These are phyloP conservation scores for Diplodia sapinea DNA, from an alignment of 2,329 filamentous ascomycete species.

Conservation along the genomic window DNA sequence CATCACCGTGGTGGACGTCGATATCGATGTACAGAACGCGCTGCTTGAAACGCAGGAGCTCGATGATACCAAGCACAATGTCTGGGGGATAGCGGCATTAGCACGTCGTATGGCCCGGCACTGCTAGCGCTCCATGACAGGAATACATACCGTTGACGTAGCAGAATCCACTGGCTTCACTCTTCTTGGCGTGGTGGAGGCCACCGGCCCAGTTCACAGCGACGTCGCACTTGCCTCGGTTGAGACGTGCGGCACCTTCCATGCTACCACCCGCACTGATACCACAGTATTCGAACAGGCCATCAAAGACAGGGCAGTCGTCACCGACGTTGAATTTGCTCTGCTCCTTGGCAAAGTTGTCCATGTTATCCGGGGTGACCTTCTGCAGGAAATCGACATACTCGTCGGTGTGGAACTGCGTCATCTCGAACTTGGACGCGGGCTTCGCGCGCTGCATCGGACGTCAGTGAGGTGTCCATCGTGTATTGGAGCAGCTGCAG, in stretches of 20 bases:
- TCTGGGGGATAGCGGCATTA: slow-evolving; percentile 50
- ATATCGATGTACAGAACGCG: slow-evolving; percentile 71
- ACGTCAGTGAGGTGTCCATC: slow-evolving; percentile 15
- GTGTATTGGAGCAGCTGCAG: slow-evolving; percentile 18
- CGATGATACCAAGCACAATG: slow-evolving; percentile 70
- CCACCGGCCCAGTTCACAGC: slow-evolving; percentile 61
- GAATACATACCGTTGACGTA: slow-evolving; percentile 52
- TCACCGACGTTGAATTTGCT: slow-evolving; percentile 74
- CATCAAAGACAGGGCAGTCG: slow-evolving; percentile 70
- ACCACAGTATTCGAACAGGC: slow-evolving; percentile 72
- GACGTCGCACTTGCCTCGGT: slow-evolving; percentile 71
- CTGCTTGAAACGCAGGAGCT: slow-evolving; percentile 67
- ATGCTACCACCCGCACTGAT: slow-evolving; percentile 73
- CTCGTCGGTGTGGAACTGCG: slow-evolving; percentile 74
- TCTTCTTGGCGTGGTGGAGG: slow-evolving; percentile 57
- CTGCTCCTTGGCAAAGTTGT: slow-evolving; percentile 87
- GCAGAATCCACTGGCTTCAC: slow-evolving; percentile 55
- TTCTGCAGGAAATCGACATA: slow-evolving; percentile 78
- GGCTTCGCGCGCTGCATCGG: slow-evolving; percentile 48
- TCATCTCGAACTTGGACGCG: slow-evolving; percentile 73
- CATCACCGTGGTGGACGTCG: slow-evolving; percentile 71
- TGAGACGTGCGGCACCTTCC: slow-evolving; percentile 72
- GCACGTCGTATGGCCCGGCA: background rate
- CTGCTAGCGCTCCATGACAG: background rate
- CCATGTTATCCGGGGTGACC: slow-evolving; percentile 98